Conservation (phyloP, 23 red algal species). For the Gracilaria domingensis region DNA sequence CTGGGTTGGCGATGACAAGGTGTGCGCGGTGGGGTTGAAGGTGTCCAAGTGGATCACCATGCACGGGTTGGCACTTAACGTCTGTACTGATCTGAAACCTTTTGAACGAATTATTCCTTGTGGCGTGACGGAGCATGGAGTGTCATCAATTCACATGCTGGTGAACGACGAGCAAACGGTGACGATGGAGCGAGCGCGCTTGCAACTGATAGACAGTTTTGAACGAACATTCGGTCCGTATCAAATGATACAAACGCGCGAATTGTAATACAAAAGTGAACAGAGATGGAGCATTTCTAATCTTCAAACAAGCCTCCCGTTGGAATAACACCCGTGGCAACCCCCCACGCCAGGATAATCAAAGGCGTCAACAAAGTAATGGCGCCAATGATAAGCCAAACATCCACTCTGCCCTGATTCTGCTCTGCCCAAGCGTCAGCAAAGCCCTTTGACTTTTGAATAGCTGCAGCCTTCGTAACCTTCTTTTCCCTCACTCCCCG, state of each 20-base stretch:
- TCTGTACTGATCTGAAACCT: conserved; percentile 54
- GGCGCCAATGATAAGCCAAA: conserved; percentile 61
- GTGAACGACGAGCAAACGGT: conserved; percentile 11
- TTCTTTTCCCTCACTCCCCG: conserved; percentile 38
- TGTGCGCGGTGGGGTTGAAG: conserved; percentile 84
- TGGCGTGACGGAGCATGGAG: conserved; percentile 66
- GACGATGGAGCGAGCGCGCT: not conserved
- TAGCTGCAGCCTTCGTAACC: conserved; percentile 49
- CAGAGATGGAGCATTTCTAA: not conserved
- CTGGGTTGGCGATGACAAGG: conserved; percentile 87
- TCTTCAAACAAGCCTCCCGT: conserved; percentile 52
- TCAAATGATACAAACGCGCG: not conserved
- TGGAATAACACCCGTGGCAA: conserved; percentile 59
- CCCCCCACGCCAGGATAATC: conserved; percentile 59
- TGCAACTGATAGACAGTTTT: conserved; percentile 44
- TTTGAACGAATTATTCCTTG: conserved; percentile 84
- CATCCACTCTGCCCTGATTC: conserved; percentile 48
- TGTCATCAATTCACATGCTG: conserved; percentile 46
- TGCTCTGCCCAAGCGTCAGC: conserved; percentile 69
- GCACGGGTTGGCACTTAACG: conserved; percentile 95
- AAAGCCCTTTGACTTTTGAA: conserved; percentile 65
- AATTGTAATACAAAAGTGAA: not conserved
- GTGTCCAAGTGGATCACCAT: conserved; percentile 91
- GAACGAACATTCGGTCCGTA: conserved; percentile 46
- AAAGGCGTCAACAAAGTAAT: conserved; percentile 49